phyloP scores from a whole-genome alignment of 2,329 filamentous ascomycete species.

The Diplodia seriata region DNA sequence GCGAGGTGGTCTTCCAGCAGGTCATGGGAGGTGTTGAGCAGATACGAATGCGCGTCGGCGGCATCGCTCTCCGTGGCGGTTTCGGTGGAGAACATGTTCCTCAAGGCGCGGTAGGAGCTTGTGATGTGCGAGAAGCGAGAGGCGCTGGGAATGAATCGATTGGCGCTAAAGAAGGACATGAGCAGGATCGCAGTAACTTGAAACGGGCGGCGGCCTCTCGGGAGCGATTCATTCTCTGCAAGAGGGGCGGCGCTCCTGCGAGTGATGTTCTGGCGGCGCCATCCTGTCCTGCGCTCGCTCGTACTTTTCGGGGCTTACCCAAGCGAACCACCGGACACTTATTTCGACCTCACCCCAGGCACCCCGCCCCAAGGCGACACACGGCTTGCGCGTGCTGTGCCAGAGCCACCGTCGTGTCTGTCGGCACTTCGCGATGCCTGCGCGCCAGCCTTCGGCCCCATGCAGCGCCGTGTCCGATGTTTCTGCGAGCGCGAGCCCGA shows the following conservation, averaged over 20 bases:
- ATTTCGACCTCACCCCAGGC: slow-evolving; percentile 30
- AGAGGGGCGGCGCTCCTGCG: slow-evolving; percentile 32
- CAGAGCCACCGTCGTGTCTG: slow-evolving; percentile 2
- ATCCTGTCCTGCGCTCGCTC: slow-evolving; percentile 31
- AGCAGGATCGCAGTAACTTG: slow-evolving; percentile 28
- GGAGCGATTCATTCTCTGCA: slow-evolving; percentile 30
- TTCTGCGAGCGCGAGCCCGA: slow-evolving; percentile 9
- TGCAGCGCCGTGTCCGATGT: slow-evolving; percentile 3
- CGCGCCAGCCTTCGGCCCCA: neutral
- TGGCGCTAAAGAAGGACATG: slow-evolving; percentile 33
- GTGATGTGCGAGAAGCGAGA: slow-evolving; percentile 32
- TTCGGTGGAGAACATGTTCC: slow-evolving; percentile 33
- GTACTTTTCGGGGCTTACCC: slow-evolving; percentile 33
- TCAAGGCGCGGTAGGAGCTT: slow-evolving; percentile 33
- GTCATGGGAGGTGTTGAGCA: slow-evolving; percentile 33
- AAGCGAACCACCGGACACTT: slow-evolving; percentile 32
- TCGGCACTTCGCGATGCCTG: neutral
- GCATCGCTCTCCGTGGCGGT: slow-evolving; percentile 32
- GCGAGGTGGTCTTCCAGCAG: slow-evolving; percentile 32
- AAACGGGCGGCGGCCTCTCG: slow-evolving; percentile 23
- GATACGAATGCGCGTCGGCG: slow-evolving; percentile 31
- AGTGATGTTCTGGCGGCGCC: slow-evolving; percentile 31
- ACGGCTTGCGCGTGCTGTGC: neutral
- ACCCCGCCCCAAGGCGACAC: neutral
- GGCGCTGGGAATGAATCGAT: slow-evolving; percentile 31